Base-by-base conservation (phyloP, 164 flowering plant genomes). In the Vitis rotundifolia region DNA sequence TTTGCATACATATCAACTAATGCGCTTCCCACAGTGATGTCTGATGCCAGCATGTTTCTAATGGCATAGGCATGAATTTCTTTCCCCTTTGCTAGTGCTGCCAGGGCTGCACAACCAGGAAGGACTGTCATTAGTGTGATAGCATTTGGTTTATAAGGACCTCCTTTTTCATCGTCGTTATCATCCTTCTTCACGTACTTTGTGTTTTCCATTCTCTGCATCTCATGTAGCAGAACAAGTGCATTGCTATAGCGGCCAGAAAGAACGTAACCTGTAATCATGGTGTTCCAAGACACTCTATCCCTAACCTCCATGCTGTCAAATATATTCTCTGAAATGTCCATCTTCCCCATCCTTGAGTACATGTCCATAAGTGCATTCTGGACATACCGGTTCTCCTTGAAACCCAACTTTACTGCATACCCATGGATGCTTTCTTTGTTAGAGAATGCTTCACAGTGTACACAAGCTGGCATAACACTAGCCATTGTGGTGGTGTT, bases 351-450 rank as follows among this genome's bases (percentile, higher is more conserved):
- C 65, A 82, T 65, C 78, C 91, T 85, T 63, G 88, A 75, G 69
- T 92, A 90, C 92, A 92, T 82, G 73, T 92, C 97, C 86, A 90
- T 80, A 10, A 92, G 84, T 50, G 95, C 95, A 81, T 92, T 92
- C 64, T 81, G 90, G 77, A 92, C 92, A 81, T 75, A 90, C 66
- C 69, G 75, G 64, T 92, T 81, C 14, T 49, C 67, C 57, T 61
- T 80, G 75, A 89, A 79, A 31, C 93, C 92, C 76, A 79, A 50
- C 75, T 93, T 91, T 59, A 91, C 58, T 2, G 83, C 87, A 72
- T 81, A 86, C 22, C 91, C 90, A 73, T 91, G 98, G 51, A 93
- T 81, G 28, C 78, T 85, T 77, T 84, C 86, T 72, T 86, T 87
- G 56, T 68, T 74, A 7, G 68, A 64, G 78, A 93, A 87, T 29